These are phyloP conservation scores for Aspergillus floridensis DNA, from an alignment of 2,329 filamentous ascomycete species.

Conservation along the genomic window DNA sequence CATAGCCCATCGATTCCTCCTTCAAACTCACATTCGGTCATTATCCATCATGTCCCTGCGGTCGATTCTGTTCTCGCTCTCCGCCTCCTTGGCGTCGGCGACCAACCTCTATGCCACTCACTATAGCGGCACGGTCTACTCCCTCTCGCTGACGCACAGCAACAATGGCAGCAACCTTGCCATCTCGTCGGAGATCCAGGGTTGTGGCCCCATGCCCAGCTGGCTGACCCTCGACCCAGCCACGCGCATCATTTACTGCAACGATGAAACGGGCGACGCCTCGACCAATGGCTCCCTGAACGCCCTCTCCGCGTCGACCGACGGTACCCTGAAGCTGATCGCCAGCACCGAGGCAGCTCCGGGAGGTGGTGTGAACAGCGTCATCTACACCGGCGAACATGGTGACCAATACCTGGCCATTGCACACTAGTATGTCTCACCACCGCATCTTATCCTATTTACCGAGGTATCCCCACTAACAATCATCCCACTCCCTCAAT, in stretches of 20 bases:
- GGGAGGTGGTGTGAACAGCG: constrained; percentile 34
- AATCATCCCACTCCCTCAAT: constrained; percentile 5
- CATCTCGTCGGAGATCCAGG: constrained; percentile 23
- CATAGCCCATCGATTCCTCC: background rate
- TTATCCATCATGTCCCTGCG: constrained; percentile 1
- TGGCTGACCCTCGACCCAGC: constrained; percentile 35
- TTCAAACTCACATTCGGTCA: background rate
- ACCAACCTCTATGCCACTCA: constrained; percentile 38
- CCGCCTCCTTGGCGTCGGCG: constrained; percentile 6
- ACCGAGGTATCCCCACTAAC: background rate
- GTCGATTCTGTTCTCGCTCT: background rate
- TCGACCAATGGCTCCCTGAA: constrained; percentile 30
- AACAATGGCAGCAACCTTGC: constrained; percentile 26
- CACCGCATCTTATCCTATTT: background rate
- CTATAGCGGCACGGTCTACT: constrained; percentile 37
- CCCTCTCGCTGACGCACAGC: constrained; percentile 27
- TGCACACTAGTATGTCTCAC: constrained; percentile 37
- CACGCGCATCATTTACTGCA: constrained; percentile 33
- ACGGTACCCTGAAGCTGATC: constrained; percentile 23
- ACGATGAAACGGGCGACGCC: constrained; percentile 32
- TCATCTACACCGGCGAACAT: constrained; percentile 28
- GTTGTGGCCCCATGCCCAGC: constrained; percentile 37
- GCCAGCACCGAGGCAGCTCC: constrained; percentile 23
- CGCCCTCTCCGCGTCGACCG: constrained; percentile 18
- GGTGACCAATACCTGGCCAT: constrained; percentile 33